Evolutionary conservation across 1,139 yeast species (phyloP).

Genomic region (Diutina sp.): DNA sequence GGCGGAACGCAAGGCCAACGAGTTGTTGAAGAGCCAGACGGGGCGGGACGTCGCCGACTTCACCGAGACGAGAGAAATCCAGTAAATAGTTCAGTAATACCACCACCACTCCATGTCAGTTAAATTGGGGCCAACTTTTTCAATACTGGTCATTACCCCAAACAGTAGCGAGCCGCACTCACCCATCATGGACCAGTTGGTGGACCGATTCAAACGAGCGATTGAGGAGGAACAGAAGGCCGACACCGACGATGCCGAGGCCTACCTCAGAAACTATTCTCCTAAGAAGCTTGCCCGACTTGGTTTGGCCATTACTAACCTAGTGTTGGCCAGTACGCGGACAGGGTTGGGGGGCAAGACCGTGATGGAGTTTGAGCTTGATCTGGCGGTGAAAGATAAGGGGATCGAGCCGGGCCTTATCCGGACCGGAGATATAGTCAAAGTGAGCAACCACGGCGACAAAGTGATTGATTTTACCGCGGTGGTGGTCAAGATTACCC

Average conservation of each 20-base stretch:
- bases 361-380: conserved; percentile 52
- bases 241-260: conserved; percentile 42
- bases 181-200: conserved; percentile 10
- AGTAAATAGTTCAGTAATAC: not conserved
- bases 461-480: conserved; percentile 34
- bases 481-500: conserved; percentile 41
- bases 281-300: conserved; percentile 52
- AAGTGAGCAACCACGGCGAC: conserved; percentile 17
- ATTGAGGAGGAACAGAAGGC: conserved; percentile 45
- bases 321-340: conserved; percentile 43
- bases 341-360: conserved; percentile 78
- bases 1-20: conserved; percentile 18
- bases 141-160: not conserved
- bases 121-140: too few species aligned
- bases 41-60: not conserved
- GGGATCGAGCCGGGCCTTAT: conserved; percentile 47
- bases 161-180: not conserved
- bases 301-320: conserved; percentile 67
- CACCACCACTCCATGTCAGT: not conserved
- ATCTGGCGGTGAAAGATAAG: conserved; percentile 35
- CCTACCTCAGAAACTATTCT: conserved; percentile 37
- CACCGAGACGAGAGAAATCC: not conserved
- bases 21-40: not conserved
- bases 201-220: conserved; percentile 36
- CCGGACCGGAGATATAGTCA: conserved; percentile 70